Percentiles rank a stretch among this genome's conserved stretches.
Conservation (phyloP, 2,329 filamentous ascomycete genomes). For the Colletotrichum sublineola region DNA sequence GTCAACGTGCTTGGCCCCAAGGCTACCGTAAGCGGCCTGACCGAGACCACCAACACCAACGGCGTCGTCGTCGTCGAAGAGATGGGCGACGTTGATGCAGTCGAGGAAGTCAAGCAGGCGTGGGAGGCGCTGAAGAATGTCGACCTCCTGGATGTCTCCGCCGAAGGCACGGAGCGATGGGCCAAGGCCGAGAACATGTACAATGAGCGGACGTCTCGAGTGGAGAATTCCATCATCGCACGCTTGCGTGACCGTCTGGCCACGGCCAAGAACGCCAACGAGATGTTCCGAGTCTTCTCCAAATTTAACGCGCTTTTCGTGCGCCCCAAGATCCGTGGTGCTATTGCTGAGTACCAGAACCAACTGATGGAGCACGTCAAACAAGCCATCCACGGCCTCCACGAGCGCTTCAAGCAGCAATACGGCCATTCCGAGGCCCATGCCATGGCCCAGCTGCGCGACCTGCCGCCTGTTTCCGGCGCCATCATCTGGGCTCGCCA, state of each 20-base stretch:
- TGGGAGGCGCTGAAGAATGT: constrained; percentile 96
- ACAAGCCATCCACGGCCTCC: constrained; percentile 90
- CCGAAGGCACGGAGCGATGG: constrained; percentile 91
- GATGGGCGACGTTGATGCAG: constrained; percentile 96
- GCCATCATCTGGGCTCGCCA: constrained; percentile 98
- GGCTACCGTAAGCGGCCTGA: constrained; percentile 66
- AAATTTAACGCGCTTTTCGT: constrained; percentile 99
- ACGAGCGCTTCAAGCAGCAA: constrained; percentile 98
- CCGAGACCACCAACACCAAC: constrained; percentile 65
- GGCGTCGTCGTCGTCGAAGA: constrained; percentile 86
- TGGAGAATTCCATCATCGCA: constrained; percentile 99
- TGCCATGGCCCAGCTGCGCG: constrained; percentile 96
- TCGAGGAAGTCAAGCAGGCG: constrained; percentile 94
- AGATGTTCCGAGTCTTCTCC: constrained; percentile 99
- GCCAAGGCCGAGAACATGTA: constrained; percentile 95
- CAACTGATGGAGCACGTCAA: constrained; percentile 99
- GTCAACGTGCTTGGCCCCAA: constrained; percentile 93
- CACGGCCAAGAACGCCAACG: constrained; percentile 96
- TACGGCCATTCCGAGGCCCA: constrained; percentile 98
- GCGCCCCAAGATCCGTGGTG: constrained; percentile 97
- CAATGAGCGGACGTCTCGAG: constrained; percentile 95
- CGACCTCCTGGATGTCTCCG: constrained; percentile 91
- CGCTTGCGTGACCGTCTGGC: constrained; percentile 91
- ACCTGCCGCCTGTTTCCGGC: constrained; percentile 94
- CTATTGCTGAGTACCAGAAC: constrained; percentile 97